phyloP scores from a whole-genome alignment of 805 yeast species.

The Martiniozyma abietophila region DNA sequence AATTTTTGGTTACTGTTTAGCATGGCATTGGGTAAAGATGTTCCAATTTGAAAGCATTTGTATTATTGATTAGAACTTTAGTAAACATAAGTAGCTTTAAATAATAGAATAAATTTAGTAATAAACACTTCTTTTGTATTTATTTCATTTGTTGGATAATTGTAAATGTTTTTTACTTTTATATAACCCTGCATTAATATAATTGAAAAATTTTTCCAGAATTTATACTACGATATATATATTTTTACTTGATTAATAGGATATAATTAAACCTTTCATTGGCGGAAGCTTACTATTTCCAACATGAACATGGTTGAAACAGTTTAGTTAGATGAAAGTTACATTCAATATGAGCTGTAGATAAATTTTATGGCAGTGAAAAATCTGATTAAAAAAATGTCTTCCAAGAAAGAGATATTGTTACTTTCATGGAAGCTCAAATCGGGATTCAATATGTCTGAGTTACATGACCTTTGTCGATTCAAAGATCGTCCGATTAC shows the following conservation, averaged over 20 bases:
- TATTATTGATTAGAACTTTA: neutral
- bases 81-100: no score
- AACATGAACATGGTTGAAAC: no score
- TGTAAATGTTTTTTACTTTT: neutral
- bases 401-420: no score
- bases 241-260: no score
- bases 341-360: no score
- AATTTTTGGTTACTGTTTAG: slow-evolving; percentile 56
- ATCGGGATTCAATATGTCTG: slow-evolving; percentile 42
- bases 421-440: no score
- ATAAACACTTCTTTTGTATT: neutral
- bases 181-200: slow-evolving; percentile 2
- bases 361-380: no score
- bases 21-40: slow-evolving; percentile 27
- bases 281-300: no score
- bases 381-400: no score
- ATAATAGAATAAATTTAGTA: neutral
- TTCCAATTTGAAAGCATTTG: slow-evolving; percentile 15
- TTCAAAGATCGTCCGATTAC: slow-evolving; percentile 45
- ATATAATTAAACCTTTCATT: no score
- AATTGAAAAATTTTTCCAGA: neutral
- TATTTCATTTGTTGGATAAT: neutral
- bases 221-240: neutral
- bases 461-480: slow-evolving; percentile 55
- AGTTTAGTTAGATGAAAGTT: no score